Evolutionary conservation across 352 stramenopile species (phyloP).

Genomic region (Phytophthora pseudosyringae): DNA sequence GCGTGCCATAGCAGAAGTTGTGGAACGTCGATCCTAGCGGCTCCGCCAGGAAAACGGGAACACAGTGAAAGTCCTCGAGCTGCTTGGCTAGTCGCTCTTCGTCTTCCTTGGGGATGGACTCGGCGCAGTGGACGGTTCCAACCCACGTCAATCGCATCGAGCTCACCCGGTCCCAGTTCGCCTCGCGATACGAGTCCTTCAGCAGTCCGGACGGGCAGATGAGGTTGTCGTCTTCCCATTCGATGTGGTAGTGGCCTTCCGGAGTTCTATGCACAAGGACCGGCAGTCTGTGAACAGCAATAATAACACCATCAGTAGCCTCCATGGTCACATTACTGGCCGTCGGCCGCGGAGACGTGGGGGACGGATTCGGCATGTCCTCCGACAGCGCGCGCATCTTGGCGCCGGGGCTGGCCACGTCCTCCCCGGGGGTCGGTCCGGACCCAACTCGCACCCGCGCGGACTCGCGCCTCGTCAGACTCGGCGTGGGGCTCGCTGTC

Average conservation of each 20-base stretch:
- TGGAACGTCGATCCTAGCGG: conserved; percentile 89
- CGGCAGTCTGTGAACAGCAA: conserved; percentile 96
- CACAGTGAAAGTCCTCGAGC: conserved; percentile 94
- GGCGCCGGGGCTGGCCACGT: conserved; percentile 44
- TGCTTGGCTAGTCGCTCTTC: conserved; percentile 78
- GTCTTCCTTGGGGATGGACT: conserved; percentile 80
- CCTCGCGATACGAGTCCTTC: conserved; percentile 68
- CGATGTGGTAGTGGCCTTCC: conserved; percentile 80
- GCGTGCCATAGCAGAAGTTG: conserved; percentile 96
- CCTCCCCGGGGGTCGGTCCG: conserved; percentile 4
- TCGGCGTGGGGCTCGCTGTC: conserved; percentile 4
- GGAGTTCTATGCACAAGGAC: conserved; percentile 88
- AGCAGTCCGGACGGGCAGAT: conserved; percentile 83
- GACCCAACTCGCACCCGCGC: conserved; percentile 8
- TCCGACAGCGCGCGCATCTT: conserved; percentile 58
- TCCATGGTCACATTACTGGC: conserved; percentile 88
- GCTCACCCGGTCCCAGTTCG: conserved; percentile 72
- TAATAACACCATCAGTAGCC: conserved; percentile 95
- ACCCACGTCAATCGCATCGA: conserved; percentile 90
- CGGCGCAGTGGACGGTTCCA: conserved; percentile 81
- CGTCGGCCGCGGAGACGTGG: conserved; percentile 42
- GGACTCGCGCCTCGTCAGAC: not conserved
- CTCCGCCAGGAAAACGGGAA: conserved; percentile 96
- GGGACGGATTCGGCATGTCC: conserved; percentile 56
- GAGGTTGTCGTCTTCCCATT: conserved; percentile 90